Evolutionary conservation across 2,329 filamentous ascomycete species (phyloP), one percentile per base, ranked within the genome.

Genomic region (Hymenoscyphus albidus): DNA sequence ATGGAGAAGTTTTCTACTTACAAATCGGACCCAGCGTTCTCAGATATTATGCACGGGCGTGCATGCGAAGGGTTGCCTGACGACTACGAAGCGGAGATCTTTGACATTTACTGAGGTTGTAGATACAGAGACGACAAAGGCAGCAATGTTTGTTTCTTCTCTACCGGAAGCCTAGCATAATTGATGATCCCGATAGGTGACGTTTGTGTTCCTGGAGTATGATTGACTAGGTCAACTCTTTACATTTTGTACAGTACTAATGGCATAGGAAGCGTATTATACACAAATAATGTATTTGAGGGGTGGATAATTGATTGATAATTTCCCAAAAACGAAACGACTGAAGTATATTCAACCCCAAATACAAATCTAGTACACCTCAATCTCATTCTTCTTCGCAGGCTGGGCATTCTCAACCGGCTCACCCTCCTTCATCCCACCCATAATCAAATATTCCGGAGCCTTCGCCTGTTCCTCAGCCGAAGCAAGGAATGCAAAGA

Each of bases 341-440:
- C 10, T 3, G 13, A 54, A 4, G 35, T 6, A 35, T 10, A 35
- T 35, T 35, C 9, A 4, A 54, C 18, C 18, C 4, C 2, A 14
- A 54, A 22, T 54, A 54, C 48, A 54, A 13, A 27, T 54, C 27
- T 54, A 54, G 12, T 54, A 54, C 18, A 54, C 48, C 18, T 54
- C 48, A 27, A 54, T 10, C 48, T 27, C 48, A 27, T 18, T 18
- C n/a, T 54, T 54, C 12, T 54, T 54, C 48, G 22, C 22, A 54
- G 32, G 22, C 40, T 60, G 35, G 1, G 32, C 58, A 51, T 55
- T 38, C 14, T 58, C 62, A 51, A 61, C 58, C 1, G 27, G 48
- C 54, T 62, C 74, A 44, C 78, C 78, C 71, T 80, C 80, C 70
- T 78, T 77, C 81, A 83, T 83, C 35, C 81, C 81, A 51, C 81